Evolutionary conservation across 305 asterid genomes (phyloP), one percentile per base, ranked within the genome.

Genomic region (Coffea humblotiana): DNA sequence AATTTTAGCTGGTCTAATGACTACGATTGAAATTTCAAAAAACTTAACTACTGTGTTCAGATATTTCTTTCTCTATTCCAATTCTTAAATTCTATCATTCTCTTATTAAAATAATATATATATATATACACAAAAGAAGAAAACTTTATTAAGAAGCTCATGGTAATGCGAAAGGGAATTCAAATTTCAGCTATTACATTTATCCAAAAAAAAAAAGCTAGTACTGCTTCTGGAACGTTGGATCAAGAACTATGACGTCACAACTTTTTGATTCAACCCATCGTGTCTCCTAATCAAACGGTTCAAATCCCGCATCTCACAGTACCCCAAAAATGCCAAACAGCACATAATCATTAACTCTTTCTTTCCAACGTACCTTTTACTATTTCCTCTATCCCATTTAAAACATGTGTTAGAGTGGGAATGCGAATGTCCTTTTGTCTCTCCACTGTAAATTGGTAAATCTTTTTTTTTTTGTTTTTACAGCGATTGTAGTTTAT

Each of bases 181-280:
- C 43, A 40, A 40, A 40, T 40, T 40, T 40, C 43, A 40, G 43
- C 43, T 40, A 40, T 40, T 40, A 40, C 43, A 40, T 40, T 40
- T 40, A 40, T 32, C 43, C 43, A 40, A 40, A 40, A 40, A 3
- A 40, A 40, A 40, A 40, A 40, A 40, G 40, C 18, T 64, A 2
- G 45, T 27, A 27, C 48, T 15, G 25, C 18, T 70, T 45, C 56
- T 3, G 82, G 29, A 63, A 27, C 71, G 85, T 75, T 75, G 78
- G 85, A 83, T 83, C 85, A 52, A 35, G 78, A 61, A 83, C 78
- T 72, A 29, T 82, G 80, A 78, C 19, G 58, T 82, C 74, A 82
- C 54, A 58, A 47, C 61, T 58, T 78, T 82, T 60, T 56, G 15
- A 78, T 76, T 58, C 43, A 32, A 47, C 27, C 69, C 63, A 19